A percentile compares a stretch with the other conserved stretches of the same genome.
phyloP scores from a whole-genome alignment of 352 stramenopile species.

The Phytophthora megakarya region DNA sequence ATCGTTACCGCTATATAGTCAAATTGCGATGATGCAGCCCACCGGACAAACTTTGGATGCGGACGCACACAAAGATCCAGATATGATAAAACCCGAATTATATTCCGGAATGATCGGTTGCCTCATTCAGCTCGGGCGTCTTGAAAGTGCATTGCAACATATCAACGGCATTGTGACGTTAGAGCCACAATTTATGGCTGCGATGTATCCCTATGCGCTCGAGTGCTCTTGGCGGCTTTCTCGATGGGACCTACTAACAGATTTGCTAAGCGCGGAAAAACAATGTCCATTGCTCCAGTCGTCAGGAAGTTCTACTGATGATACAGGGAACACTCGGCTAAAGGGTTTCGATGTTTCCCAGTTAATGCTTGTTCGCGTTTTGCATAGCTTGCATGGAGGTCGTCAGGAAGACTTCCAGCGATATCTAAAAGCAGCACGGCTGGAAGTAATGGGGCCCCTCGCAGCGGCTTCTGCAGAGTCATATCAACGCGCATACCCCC shows the following conservation, averaged over 20 bases:
- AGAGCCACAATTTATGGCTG: constrained; percentile 78
- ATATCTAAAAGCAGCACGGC: constrained; percentile 64
- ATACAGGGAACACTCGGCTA: constrained; percentile 37
- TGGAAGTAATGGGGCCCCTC: constrained; percentile 75
- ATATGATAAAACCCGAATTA: constrained; percentile 68
- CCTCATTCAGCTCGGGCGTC: constrained; percentile 81
- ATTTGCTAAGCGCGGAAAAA: constrained; percentile 79
- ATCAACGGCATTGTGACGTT: constrained; percentile 86
- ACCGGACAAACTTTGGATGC: constrained; percentile 35
- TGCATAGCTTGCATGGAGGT: constrained; percentile 72
- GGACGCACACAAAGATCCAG: constrained; percentile 47
- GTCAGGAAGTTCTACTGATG: constrained; percentile 28
- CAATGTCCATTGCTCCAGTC: constrained; percentile 62
- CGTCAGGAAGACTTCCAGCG: constrained; percentile 60
- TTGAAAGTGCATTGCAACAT: constrained; percentile 86
- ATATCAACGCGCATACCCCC: constrained; percentile 76
- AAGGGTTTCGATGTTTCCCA: constrained; percentile 77
- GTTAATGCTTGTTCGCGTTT: constrained; percentile 79
- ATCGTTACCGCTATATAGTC: constrained; percentile 33
- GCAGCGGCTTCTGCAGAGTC: constrained; percentile 74
- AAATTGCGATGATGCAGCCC: constrained; percentile 28
- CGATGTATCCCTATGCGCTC: constrained; percentile 79
- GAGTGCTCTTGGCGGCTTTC: constrained; percentile 89
- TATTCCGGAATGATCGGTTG: constrained; percentile 86
- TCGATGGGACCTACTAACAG: constrained; percentile 78